phyloP scores from a whole-genome alignment of 2,329 filamentous ascomycete species.

The Penicillium glabrum region DNA sequence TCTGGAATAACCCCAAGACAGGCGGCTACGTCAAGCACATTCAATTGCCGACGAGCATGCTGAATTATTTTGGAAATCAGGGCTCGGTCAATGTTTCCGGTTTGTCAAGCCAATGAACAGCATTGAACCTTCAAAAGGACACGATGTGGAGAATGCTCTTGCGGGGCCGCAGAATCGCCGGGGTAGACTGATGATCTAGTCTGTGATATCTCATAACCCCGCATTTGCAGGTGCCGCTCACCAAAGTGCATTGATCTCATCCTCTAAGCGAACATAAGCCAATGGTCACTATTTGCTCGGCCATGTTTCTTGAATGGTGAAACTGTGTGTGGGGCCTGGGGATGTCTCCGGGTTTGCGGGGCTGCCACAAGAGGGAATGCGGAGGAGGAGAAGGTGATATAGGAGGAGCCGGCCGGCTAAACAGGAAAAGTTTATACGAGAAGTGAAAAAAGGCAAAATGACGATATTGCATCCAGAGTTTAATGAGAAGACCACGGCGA shows the following conservation, averaged over 20 bases:
- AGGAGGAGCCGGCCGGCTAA: not conserved
- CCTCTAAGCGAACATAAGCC: not conserved
- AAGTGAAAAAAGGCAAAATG: constrained; percentile 4
- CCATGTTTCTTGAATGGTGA: not conserved
- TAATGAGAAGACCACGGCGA: constrained; percentile 34
- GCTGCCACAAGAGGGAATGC: not conserved
- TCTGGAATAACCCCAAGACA: constrained; percentile 7
- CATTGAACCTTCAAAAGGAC: not conserved
- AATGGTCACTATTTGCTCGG: not conserved
- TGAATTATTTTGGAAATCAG: not conserved
- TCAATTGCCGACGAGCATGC: constrained; percentile 10
- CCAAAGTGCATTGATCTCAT: not conserved
- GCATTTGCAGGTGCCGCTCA: not conserved
- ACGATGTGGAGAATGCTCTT: constrained; percentile 11
- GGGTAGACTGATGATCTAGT: not conserved
- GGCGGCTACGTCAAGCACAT: not conserved
- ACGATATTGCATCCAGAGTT: constrained; percentile 39
- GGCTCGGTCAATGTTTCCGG: constrained; percentile 9
- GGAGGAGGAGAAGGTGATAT: not conserved
- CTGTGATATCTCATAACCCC: constrained; percentile 9
- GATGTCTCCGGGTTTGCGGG: not conserved
- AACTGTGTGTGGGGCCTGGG: not conserved
- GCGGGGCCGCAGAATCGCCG: constrained; percentile 6
- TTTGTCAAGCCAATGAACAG: constrained; percentile 3
- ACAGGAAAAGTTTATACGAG: not conserved